Evolutionary conservation across 2,329 filamentous ascomycete species (phyloP), one percentile per base, ranked within the genome.

Genomic region (Lithohypha guttulata): DNA sequence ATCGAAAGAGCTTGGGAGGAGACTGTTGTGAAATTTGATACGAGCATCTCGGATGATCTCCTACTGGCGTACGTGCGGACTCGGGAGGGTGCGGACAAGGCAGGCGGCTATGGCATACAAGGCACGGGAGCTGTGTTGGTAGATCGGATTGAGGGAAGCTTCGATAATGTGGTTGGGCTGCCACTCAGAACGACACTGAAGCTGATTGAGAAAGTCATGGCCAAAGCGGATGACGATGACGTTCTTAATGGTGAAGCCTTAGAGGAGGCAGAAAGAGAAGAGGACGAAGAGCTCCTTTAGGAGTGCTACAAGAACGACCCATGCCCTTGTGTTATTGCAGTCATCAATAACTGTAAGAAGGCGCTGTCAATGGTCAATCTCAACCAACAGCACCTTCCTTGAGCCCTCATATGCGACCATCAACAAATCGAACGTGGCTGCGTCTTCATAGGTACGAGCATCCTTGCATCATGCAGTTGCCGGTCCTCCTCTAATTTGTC

Each of bases 31-130:
- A 76, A 73, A 56, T 98, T 98, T 61, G 84, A 86, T 55, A 62
- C 69, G 42, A 73, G 72, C 29, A 68, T 79, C 3, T 76, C 77
- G 10, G 89, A 98, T 63, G 86, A 93, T 43, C 73, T 94, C 50
- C 79, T 96, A 43, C 67, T 84, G 51, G 74, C 73, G 38, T 72
- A 72, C 58, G 69, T 72, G 35, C 55, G 57, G 43, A 95, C 89
- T 15, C 71, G 89, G 40, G 91, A 98, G 66, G 91, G 91, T 2
- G 86, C 77, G 8, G 91, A 96, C 61, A 98, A 96, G 68, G 91
- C 91, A 0, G 91, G 91, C 2, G 91, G 91, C 0, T 98, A 98
- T 60, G 91, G 85, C 1, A 75, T 98, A 38, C 91, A 98, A 62
- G 91, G 89, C 0, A 68, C 89, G 8, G 91, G 84, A 1, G 81